Base-by-base conservation (phyloP, 345 rosid species). In the Turritis glabra region DNA sequence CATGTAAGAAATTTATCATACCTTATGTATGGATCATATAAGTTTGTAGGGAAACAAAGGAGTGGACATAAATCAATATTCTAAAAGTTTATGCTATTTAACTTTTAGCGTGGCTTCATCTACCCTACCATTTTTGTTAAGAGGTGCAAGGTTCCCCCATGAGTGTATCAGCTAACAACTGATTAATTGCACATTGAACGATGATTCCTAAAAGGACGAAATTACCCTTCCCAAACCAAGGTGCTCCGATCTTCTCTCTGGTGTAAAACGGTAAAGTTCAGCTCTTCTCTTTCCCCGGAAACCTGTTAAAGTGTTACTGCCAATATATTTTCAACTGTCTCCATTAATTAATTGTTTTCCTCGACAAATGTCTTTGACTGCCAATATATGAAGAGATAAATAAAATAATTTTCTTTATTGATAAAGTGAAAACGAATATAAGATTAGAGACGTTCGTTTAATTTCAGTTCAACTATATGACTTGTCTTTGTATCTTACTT, bases 71-170 rank as follows among this genome's bases (percentile, higher is more conserved):
- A 63, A 51, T 63, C 70, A 41, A 63, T 63, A 40, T 72, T 27
- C 76, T 29, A 40, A 40, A 40, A 72, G 35, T 46, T n/a, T 18
- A 62, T 62, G 69, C 44, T 15, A 62, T 38, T 51, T 62, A 52
- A 52, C 77, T 40, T 72, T 63, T 72, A 52, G 77, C 52, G 70
- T 40, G 62, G 77, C 43, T 63, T 38, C 10, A 62, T 51, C 70
- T 26, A 38, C 37, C 76, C 43, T 25, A 63, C 70, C 63, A 72
- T 40, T 62, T 40, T 54, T 54, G 17, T 18, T 25, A 15, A n/a
- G 12, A 19, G 9, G 43, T 46, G 74, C 35, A 48, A 64, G 26
- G 55, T 46, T 63, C 68, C 4, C 41, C 38, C 44, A 48, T 44
- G 30, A 44, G 44, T 43, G 44, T 29, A 56, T 56, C 33, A 56